Base-by-base conservation (phyloP, 257 asterid species). In the Voacanga thouarsii region DNA sequence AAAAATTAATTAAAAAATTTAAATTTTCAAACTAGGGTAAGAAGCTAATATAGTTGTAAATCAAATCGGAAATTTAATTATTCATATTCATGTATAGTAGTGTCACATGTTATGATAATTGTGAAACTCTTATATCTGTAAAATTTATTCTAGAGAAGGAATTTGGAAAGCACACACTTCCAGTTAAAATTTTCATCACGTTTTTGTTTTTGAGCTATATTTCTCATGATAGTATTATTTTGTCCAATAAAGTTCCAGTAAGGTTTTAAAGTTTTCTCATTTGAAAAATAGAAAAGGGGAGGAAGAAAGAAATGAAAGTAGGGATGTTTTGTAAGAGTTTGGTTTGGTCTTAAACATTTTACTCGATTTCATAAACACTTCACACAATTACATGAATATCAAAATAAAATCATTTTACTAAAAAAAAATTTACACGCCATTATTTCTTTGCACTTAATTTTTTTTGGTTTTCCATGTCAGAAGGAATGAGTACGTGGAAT, bases 21-120 rank as follows among this genome's bases (percentile, higher is more conserved):
- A 1, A 53, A 51, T 14, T 8, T 55, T 51, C 26, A 2, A 6
- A 21, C 65, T 37, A 15, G 19, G 30, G 5, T 77, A 51, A 12
- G 41, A 7, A 43, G 12, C 14, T 18, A 77, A 53, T 77, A 75
- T 7, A 47, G 75, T 43, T 43, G 76, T 43, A 56, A 53, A 69
- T 37, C 56, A 69, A 64, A 72, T 51, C n/a, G 23, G 67, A 21
- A 44, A 33, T 71, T 44, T 21, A 45, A 51, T 7, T 45, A 24
- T 60, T 9, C 8, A 69, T 21, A 16, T 71, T 7, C 28, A 15
- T 70, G 15, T 10, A 23, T 51, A 66, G 74, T 50, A 33, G 3
- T 19, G 21, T 49, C 21, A 33, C 7, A 11, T 68, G 1, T 7
- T 66, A 18, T 43, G 41, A 55, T 43, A 43, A 1, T 30, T 56